phyloP scores from a whole-genome alignment of 805 yeast species.

The Ogataea wickerhamii region DNA sequence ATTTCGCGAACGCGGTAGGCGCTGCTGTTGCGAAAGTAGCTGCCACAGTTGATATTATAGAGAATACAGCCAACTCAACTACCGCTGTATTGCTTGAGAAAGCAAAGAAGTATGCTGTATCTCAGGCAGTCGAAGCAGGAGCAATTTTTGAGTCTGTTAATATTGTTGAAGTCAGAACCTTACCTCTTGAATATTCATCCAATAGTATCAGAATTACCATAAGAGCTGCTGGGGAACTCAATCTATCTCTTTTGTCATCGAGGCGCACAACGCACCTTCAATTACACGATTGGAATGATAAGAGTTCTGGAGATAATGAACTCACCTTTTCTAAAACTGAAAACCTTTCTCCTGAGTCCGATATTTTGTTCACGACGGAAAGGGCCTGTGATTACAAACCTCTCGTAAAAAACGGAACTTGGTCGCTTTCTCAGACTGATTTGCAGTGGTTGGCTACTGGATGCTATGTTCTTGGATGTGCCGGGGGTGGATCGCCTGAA shows the following conservation, averaged over 20 bases:
- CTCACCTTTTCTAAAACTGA: background rate
- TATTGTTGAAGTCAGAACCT: conserved; percentile 22
- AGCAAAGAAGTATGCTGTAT: conserved; percentile 16
- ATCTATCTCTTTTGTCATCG: conserved; percentile 22
- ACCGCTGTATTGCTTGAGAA: conserved; percentile 16
- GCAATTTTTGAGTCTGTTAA: conserved; percentile 24
- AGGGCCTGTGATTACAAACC: conserved; percentile 20
- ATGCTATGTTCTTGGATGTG: conserved; percentile 43
- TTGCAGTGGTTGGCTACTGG: conserved; percentile 41
- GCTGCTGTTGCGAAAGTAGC: conserved; percentile 47
- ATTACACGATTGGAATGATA: too few relatives aligned
- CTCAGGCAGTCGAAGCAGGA: conserved; percentile 22
- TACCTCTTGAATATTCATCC: conserved; percentile 32
- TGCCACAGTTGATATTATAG: conserved; percentile 20
- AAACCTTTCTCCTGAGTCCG: background rate
- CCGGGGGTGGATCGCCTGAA: conserved; percentile 51
- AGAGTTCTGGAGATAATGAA: conserved; percentile 1
- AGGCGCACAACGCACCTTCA: too few relatives aligned
- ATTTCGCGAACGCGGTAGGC: conserved; percentile 48
- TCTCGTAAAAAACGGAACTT: conserved; percentile 27
- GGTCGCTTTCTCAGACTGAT: conserved; percentile 40
- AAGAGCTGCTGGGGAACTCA: conserved; percentile 43
- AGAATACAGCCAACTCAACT: conserved; percentile 8
- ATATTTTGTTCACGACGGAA: conserved; percentile 19
- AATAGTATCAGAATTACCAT: conserved; percentile 33